Evolutionary conservation across 768 basidiomycete genomes (phyloP), one percentile per base, ranked within the genome.

Genomic region (Leucocoprinus birnbaumii): DNA sequence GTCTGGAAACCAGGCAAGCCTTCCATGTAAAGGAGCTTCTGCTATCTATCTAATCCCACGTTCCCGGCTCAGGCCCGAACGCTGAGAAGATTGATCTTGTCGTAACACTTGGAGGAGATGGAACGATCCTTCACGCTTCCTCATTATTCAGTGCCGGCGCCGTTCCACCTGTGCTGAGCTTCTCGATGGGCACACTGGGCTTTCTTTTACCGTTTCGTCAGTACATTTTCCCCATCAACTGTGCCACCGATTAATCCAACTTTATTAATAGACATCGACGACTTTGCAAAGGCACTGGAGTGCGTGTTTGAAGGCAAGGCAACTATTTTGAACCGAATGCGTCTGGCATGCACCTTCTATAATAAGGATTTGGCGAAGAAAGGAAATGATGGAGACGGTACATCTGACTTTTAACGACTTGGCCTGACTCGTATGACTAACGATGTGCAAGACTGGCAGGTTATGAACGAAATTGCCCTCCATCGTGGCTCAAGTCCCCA

Each of bases 391-490:
- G 75, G 74, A 21, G 80, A 87, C 62, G 86, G 87, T 87, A 37
- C 18, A 75, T 68, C 38, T 44, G 35, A 51, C 35, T 26, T 41
- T 10, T 31, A 31, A 11, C 31, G 6, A 11, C 5, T 18, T 59
- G 48, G 25, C 16, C 41, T n/a, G 42, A 44, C 37, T 34, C 51
- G 27, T n/a, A 48, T 41, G 27, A 24, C 46, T 55, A 7, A 57
- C 22, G 21, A 6, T 24, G 16, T 47, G 63, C 55, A 58, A 89
- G 94, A 87, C 59, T 94, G 91, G 88, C 94, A 96, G 68, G 95
- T 96, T 35, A 95, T 98, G 93, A 98, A 98, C 65, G 95, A 98
- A 69, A 85, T 98, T 55, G 87, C 92, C 2, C 75, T 98, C 34
- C 95, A 98, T 69, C 85, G 95, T 24, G 95, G 95, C 11, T 84